These are phyloP conservation scores for Exidia glandulosa DNA, from an alignment of 768 basidiomycete genomes.

Conservation along the genomic window DNA sequence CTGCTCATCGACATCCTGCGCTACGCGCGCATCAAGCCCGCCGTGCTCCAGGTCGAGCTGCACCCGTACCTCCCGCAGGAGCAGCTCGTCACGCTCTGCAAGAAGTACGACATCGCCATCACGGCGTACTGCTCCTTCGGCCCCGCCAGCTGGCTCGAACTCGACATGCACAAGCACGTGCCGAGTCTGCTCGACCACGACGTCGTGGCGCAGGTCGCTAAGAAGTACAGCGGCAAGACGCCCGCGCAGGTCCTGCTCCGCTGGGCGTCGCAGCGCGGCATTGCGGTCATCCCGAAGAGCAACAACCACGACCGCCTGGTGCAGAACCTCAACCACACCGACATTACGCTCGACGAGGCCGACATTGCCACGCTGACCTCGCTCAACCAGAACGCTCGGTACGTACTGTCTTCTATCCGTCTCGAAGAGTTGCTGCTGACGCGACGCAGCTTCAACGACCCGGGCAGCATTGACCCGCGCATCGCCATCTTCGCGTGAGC, in stretches of 20 bases:
- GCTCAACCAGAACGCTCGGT: conserved; percentile 50
- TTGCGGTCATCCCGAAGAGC: conserved; percentile 70
- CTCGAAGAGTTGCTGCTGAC: conserved; percentile 4
- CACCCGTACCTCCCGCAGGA: conserved; percentile 48
- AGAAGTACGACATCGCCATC: conserved; percentile 32
- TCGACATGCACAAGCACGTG: conserved; percentile 43
- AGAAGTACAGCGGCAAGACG: conserved; percentile 26
- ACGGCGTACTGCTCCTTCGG: conserved; percentile 51
- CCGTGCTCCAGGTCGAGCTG: conserved; percentile 49
- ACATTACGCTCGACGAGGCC: conserved; percentile 40
- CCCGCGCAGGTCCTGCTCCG: conserved; percentile 62
- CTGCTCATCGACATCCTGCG: conserved; percentile 66
- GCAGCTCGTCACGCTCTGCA: conserved; percentile 31
- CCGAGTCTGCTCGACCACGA: conserved; percentile 45
- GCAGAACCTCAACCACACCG: conserved; percentile 42
- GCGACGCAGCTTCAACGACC: conserved; percentile 51
- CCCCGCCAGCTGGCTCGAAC: conserved; percentile 49
- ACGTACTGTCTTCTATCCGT: neutral
- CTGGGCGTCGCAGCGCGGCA: conserved; percentile 67
- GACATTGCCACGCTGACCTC: conserved; percentile 47
- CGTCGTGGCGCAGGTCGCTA: conserved; percentile 33
- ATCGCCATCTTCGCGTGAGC: conserved; percentile 56
- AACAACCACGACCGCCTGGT: conserved; percentile 32
- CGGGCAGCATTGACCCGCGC: conserved; percentile 51
- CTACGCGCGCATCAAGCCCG: conserved; percentile 57